phyloP scores from a whole-genome alignment of 1,284 basidiomycete genomes.

The Apiotrichum gracile region DNA sequence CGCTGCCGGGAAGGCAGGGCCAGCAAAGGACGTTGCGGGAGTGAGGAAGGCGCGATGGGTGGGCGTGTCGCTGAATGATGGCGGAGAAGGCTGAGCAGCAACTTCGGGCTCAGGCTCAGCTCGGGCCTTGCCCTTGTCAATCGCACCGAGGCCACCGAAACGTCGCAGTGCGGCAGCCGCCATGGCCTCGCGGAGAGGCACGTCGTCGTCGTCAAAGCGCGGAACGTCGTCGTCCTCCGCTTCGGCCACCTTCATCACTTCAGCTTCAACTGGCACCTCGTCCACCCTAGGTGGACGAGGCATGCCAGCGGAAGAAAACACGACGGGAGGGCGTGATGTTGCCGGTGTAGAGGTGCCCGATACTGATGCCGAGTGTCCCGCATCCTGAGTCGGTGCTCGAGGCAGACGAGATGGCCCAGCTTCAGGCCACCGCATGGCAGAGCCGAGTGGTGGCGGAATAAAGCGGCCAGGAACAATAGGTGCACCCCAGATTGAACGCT shows the following conservation, averaged over 20 bases:
- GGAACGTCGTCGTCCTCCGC: constrained; percentile 27
- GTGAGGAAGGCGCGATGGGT: constrained; percentile 15
- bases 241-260: background rate
- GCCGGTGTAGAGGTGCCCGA: constrained; percentile 34
- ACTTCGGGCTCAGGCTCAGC: background rate
- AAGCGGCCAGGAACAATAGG: constrained; percentile 37
- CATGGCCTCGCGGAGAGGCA: constrained; percentile 8
- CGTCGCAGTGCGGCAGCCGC: constrained; percentile 11
- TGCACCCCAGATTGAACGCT: constrained; percentile 42
- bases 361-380: background rate
- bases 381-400: background rate
- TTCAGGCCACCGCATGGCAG: constrained; percentile 17
- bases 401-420: background rate
- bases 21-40: background rate
- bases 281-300: background rate
- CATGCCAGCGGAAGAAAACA: constrained; percentile 26
- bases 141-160: background rate
- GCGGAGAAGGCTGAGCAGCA: background rate
- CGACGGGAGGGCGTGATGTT: constrained; percentile 32
- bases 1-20: too few species aligned
- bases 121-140: constrained; percentile 9
- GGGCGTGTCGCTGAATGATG: constrained; percentile 6
- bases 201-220: constrained; percentile 42
- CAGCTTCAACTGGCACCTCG: background rate
- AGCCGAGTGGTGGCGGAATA: constrained; percentile 30